A percentile compares a stretch with the other conserved stretches of the same genome.
phyloP scores from a whole-genome alignment of 441 rosid species.

The California macrophylla region DNA sequence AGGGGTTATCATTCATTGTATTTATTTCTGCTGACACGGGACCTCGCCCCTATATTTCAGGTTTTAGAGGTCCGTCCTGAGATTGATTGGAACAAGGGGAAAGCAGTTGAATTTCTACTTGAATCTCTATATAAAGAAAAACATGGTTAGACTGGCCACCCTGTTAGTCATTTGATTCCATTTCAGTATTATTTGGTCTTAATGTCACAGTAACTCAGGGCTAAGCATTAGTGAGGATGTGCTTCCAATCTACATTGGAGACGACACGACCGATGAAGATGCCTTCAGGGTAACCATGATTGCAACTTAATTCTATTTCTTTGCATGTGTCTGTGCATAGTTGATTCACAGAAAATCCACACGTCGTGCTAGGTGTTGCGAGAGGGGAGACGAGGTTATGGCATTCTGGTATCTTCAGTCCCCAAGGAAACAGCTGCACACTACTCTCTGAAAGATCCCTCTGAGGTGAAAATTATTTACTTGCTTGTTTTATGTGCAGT shows the following conservation, averaged over 20 bases:
- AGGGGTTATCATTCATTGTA: not conserved
- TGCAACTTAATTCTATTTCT: not conserved
- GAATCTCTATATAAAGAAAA: slow-evolving; percentile 59
- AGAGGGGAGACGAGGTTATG: slow-evolving; percentile 52
- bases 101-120: slow-evolving; percentile 78
- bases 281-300: slow-evolving; percentile 61
- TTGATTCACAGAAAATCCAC: not conserved
- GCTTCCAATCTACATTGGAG: slow-evolving; percentile 79
- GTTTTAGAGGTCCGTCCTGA: slow-evolving; percentile 92
- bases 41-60: slow-evolving; percentile 24
- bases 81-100: slow-evolving; percentile 90
- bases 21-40: not conserved
- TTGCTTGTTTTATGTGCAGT: not conserved
- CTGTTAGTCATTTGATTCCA: not conserved
- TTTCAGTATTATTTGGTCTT: not conserved
- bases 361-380: slow-evolving; percentile 57
- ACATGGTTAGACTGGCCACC: not conserved
- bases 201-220: slow-evolving; percentile 30
- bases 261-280: slow-evolving; percentile 82
- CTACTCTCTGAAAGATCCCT: slow-evolving; percentile 65
- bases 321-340: not conserved
- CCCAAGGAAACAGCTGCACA: slow-evolving; percentile 74
- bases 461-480: slow-evolving; percentile 34
- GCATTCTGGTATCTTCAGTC: slow-evolving; percentile 65
- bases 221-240: slow-evolving; percentile 44